Evolutionary conservation across 139 green algal species (phyloP).

Genomic region (Haematococcus lacustris): DNA sequence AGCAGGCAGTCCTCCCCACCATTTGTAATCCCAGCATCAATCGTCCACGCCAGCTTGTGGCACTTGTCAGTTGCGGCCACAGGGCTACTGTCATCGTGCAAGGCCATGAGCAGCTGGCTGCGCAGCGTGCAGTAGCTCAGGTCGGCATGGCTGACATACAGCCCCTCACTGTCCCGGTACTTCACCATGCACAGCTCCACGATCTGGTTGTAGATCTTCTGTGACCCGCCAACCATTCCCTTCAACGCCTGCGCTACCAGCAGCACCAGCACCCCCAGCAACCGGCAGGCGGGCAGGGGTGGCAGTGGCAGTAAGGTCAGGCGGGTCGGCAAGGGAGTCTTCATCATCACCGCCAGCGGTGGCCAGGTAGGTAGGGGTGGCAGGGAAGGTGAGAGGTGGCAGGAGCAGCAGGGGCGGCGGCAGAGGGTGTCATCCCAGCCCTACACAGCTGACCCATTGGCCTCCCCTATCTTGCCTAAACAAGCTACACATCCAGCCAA

Average conservation of each 20-base stretch:
- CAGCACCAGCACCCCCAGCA: background rate
- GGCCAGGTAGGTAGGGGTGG: background rate
- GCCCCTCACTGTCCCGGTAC: background rate
- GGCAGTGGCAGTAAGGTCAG: background rate
- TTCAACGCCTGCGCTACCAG: slow-evolving; percentile 24
- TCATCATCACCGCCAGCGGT: background rate
- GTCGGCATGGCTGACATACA: slow-evolving; percentile 22
- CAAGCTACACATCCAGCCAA: background rate
- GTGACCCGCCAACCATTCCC: slow-evolving; percentile 39
- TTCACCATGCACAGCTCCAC: slow-evolving; percentile 45
- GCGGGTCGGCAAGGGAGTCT: background rate
- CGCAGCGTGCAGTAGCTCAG: slow-evolving; percentile 57
- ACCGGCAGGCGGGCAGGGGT: background rate
- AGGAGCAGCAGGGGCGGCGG: background rate
- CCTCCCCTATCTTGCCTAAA: too few species aligned
- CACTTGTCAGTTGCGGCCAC: slow-evolving; percentile 26
- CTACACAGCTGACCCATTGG: too few species aligned
- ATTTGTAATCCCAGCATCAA: slow-evolving; percentile 12
- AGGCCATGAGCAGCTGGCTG: too few species aligned
- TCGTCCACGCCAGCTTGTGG: slow-evolving; percentile 42
- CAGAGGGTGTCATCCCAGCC: background rate
- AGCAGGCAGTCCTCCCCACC: slow-evolving; percentile 6
- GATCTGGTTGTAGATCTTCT: slow-evolving; percentile 64
- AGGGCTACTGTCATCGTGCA: slow-evolving; percentile 54
- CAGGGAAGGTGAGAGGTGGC: background rate